Conservation (phyloP, 176 grass and related monocot genomes). For the Avena sativa region DNA sequence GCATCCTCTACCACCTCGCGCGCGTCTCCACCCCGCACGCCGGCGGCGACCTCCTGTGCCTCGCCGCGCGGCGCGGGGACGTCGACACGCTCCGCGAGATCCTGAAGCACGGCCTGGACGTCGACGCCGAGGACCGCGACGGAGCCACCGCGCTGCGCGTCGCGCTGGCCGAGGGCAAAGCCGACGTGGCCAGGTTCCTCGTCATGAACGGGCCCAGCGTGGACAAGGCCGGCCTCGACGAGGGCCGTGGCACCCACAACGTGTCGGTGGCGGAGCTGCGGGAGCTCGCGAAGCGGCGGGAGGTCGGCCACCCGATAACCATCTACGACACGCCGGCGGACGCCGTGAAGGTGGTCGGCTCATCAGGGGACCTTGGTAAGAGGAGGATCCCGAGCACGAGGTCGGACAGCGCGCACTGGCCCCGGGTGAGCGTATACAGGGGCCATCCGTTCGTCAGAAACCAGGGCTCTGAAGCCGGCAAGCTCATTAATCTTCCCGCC, state of each 20-base stretch:
- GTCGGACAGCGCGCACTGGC: conserved; percentile 23
- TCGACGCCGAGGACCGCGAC: conserved; percentile 69
- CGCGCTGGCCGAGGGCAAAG: conserved; percentile 62
- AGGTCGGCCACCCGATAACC: conserved; percentile 57
- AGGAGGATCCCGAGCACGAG: conserved; percentile 19
- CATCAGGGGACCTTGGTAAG: background rate
- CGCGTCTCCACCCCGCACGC: conserved; percentile 55
- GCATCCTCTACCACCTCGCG: conserved; percentile 70
- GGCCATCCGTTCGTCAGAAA: conserved; percentile 76
- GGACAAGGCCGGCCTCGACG: conserved; percentile 46
- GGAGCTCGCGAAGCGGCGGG: conserved; percentile 56
- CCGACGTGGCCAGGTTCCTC: conserved; percentile 62
- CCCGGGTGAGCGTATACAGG: conserved; percentile 78
- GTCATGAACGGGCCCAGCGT: conserved; percentile 71
- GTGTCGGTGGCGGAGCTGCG: conserved; percentile 46
- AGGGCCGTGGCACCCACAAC: background rate
- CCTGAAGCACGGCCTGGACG: conserved; percentile 69
- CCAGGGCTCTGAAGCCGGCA: conserved; percentile 61
- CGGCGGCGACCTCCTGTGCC: conserved; percentile 72
- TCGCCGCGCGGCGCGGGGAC: conserved; percentile 66
- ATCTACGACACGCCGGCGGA: conserved; percentile 40
- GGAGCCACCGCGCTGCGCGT: conserved; percentile 66
- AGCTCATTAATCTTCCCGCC: conserved; percentile 71
- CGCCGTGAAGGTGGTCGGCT: conserved; percentile 10
- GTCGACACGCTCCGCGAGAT: conserved; percentile 72